These are phyloP conservation scores for Ustilago hordei DNA, from an alignment of 1,284 basidiomycete species.

Conservation along the genomic window DNA sequence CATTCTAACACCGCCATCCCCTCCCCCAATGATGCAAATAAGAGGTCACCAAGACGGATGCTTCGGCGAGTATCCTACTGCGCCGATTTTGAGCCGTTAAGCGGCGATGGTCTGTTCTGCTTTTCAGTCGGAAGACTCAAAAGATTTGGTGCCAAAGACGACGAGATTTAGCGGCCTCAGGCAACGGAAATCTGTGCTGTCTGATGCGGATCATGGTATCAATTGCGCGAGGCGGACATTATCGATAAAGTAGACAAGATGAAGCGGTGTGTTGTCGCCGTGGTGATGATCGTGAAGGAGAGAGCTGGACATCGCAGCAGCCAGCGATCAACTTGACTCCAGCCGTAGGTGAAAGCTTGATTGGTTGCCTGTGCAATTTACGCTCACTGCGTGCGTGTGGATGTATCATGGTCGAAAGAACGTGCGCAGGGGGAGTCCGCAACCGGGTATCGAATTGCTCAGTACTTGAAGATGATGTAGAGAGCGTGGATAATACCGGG, in stretches of 20 bases:
- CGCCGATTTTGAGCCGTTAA: too few species aligned
- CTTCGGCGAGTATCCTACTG: too few species aligned
- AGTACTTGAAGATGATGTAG: constrained; percentile 65
- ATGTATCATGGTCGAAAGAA: neutral
- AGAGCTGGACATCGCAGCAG: neutral
- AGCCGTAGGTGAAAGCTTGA: neutral
- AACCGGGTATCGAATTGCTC: constrained; percentile 14
- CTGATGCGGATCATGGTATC: constrained; percentile 25
- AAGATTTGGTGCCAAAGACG: too few species aligned
- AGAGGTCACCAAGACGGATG: too few species aligned
- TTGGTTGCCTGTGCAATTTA: neutral
- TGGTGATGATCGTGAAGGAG: neutral
- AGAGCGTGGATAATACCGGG: constrained; percentile 65
- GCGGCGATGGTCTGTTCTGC: too few species aligned
- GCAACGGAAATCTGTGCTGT: neutral
- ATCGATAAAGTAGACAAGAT: constrained; percentile 10
- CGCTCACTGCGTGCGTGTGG: neutral
- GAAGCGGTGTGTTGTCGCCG: constrained; percentile 13
- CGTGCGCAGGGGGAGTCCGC: neutral
- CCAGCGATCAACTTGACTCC: neutral
- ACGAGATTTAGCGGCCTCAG: too few species aligned
- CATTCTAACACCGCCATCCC: too few species aligned
- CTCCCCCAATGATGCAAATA: too few species aligned
- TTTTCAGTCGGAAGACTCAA: too few species aligned
- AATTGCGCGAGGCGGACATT: constrained; percentile 23